Conservation (phyloP, 1,284 basidiomycete species). For the Athelia sp. region DNA sequence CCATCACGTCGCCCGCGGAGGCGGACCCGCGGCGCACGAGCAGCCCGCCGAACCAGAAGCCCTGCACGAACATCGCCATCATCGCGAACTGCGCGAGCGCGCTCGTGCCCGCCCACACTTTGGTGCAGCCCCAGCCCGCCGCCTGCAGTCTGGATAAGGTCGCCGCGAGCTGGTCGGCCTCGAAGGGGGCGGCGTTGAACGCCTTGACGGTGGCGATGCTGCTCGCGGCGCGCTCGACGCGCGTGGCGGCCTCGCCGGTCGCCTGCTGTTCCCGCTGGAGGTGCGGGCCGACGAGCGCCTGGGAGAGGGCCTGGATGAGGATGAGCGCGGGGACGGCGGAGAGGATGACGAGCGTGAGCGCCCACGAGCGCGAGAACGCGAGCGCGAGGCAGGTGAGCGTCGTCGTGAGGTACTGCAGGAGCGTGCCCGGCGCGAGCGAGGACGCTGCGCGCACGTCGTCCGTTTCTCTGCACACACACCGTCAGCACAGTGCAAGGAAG, state of each 20-base stretch:
- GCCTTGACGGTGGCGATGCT: slow-evolving; percentile 93
- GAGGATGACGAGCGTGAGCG: slow-evolving; percentile 88
- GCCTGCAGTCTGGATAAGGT: slow-evolving; percentile 43
- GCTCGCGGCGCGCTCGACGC: slow-evolving; percentile 73
- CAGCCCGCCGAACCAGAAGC: slow-evolving; percentile 93
- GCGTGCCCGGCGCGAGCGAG: slow-evolving; percentile 71
- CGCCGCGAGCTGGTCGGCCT: slow-evolving; percentile 44
- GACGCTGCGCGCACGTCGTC: slow-evolving; percentile 89
- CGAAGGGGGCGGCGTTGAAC: slow-evolving; percentile 79
- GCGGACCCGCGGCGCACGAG: slow-evolving; percentile 76
- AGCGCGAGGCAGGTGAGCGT: slow-evolving; percentile 77
- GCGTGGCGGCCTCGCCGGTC: slow-evolving; percentile 69
- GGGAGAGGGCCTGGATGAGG: slow-evolving; percentile 71
- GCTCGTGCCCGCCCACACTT: slow-evolving; percentile 80
- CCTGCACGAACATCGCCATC: slow-evolving; percentile 93
- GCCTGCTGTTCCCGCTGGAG: slow-evolving; percentile 65
- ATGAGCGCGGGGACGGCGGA: slow-evolving; percentile 84
- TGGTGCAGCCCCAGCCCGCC: slow-evolving; percentile 52
- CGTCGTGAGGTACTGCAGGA: slow-evolving; percentile 81
- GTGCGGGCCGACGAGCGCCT: slow-evolving; percentile 63
- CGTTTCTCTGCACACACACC: slow-evolving; percentile 71
- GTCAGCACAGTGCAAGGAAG: slow-evolving; percentile 8
- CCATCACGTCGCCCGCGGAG: slow-evolving; percentile 79
- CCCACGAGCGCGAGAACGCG: slow-evolving; percentile 77
- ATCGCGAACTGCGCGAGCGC: slow-evolving; percentile 68